Conservation (phyloP, 257 asterid genomes). For the Nicotiana obtusifolia region DNA sequence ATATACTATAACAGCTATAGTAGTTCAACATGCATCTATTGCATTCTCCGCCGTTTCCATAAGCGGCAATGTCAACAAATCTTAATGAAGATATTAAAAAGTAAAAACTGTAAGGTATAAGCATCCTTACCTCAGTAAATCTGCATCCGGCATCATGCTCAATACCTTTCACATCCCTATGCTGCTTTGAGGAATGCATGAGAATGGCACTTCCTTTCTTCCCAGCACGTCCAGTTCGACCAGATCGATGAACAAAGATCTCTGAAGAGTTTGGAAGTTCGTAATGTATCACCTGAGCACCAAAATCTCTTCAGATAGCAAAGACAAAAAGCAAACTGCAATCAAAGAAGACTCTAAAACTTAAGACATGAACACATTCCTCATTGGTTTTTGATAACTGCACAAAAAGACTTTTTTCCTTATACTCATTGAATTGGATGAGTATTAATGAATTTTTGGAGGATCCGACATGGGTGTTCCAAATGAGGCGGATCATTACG, state of each 20-base stretch:
- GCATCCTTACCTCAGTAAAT: constrained; percentile 55
- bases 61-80: background rate
- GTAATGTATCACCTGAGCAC: constrained; percentile 76
- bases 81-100: background rate
- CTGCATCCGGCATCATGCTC: constrained; percentile 91
- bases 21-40: background rate
- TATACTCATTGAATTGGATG: background rate
- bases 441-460: too few relatives aligned
- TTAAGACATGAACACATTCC: background rate
- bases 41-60: background rate
- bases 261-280: constrained; percentile 88
- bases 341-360: background rate
- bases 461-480: too few relatives aligned
- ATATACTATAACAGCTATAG: background rate
- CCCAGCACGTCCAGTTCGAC: constrained; percentile 99
- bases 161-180: constrained; percentile 59
- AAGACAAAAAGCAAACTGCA: background rate
- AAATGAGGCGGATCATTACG: background rate
- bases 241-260: constrained; percentile 89
- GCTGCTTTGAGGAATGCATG: constrained; percentile 58
- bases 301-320: constrained; percentile 5
- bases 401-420: background rate
- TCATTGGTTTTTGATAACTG: background rate
- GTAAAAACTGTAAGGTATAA: constrained; percentile 1
- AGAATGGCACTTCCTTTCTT: constrained; percentile 87